phyloP scores from a whole-genome alignment of 2,329 filamentous ascomycete genomes.

The Cordyceps farinosa region DNA sequence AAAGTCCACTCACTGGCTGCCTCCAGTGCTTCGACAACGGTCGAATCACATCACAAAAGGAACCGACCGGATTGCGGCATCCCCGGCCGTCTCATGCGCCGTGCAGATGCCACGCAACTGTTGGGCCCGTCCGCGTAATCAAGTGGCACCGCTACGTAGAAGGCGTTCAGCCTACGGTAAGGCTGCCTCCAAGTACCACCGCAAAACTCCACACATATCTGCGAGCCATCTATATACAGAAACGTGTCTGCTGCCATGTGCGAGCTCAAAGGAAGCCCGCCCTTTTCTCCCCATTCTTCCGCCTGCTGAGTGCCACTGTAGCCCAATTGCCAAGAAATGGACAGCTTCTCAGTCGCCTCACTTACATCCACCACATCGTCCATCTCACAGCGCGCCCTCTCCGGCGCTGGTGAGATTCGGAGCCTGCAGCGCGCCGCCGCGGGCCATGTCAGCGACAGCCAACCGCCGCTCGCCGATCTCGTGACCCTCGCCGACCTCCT shows the following conservation, averaged over 20 bases:
- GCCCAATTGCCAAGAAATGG: not conserved
- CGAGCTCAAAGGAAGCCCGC: not conserved
- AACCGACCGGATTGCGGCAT: too few relatives aligned
- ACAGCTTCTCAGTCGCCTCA: constrained; percentile 3
- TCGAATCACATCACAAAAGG: too few relatives aligned
- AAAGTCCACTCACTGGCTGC: not conserved
- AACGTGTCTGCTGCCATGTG: not conserved
- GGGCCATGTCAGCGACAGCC: not conserved
- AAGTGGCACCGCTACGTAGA: not conserved
- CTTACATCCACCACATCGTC: not conserved
- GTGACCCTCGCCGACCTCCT: constrained; percentile 7
- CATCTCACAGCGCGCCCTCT: constrained; percentile 6
- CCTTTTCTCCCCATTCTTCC: not conserved
- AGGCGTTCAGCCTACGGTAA: not conserved
- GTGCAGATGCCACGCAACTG: not conserved
- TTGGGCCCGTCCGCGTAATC: not conserved
- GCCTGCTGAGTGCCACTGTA: not conserved
- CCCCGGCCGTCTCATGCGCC: not conserved
- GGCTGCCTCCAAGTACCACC: not conserved
- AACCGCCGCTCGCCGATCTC: not conserved
- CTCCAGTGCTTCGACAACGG: not conserved
- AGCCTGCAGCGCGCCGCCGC: not conserved
- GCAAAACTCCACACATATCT: not conserved
- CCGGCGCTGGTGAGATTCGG: constrained; percentile 9
- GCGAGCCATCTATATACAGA: not conserved